Conservation (phyloP, 495 filamentous ascomycete species). For the Penicillium samsonianum region DNA sequence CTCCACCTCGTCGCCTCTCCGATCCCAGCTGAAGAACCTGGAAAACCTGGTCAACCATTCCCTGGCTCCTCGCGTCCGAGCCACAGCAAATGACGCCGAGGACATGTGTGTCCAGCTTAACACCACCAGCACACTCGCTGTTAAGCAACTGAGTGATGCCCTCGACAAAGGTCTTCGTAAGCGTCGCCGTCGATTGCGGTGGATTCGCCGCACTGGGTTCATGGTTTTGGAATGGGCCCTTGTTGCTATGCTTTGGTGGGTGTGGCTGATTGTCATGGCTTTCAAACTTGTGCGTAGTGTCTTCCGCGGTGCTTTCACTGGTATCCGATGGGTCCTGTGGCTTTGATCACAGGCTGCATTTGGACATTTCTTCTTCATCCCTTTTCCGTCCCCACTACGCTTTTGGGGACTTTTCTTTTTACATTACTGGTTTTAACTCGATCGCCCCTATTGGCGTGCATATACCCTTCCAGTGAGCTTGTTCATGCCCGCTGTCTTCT, state of each 20-base stretch:
- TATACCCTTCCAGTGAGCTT: constrained; percentile 13
- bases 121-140: constrained; percentile 68
- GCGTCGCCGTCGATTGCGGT: constrained; percentile 68
- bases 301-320: constrained; percentile 56
- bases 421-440: constrained; percentile 1
- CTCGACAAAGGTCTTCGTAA: constrained; percentile 72
- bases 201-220: constrained; percentile 69
- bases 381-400: too few relatives aligned
- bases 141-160: constrained; percentile 75
- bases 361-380: neutral
- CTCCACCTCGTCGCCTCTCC: constrained; percentile 45
- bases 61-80: constrained; percentile 64
- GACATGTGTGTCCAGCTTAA: constrained; percentile 71
- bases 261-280: constrained; percentile 77
- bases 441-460: constrained; percentile 11
- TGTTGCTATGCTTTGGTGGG: constrained; percentile 79
- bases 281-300: constrained; percentile 61
- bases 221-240: constrained; percentile 76
- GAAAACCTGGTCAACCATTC: constrained; percentile 52
- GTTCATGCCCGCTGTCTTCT: neutral
- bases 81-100: constrained; percentile 74
- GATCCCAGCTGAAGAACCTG: constrained; percentile 48
- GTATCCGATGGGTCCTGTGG: constrained; percentile 78
- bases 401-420: neutral
- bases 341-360: constrained; percentile 35